Percentiles rank a stretch among this genome's conserved stretches.
Evolutionary conservation across 768 basidiomycete genomes (phyloP).

Genomic region (Hypholoma fasciculare): DNA sequence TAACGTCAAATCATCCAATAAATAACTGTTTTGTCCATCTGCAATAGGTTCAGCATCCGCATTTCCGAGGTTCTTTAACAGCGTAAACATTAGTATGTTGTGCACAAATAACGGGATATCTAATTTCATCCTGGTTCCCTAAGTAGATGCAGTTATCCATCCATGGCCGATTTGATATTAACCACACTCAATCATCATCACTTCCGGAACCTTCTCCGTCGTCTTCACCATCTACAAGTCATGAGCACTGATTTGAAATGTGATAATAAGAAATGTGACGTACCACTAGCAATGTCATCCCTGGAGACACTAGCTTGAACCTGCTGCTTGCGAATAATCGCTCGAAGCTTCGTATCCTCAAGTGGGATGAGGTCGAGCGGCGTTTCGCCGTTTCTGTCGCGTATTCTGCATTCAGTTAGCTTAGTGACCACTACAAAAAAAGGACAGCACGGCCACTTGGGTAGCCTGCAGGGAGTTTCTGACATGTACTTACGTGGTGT

Average conservation of each 20-base stretch:
- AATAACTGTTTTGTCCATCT: no score
- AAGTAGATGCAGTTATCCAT: background rate
- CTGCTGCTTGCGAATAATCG: constrained; percentile 53
- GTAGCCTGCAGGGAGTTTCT: background rate
- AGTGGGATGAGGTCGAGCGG: constrained; percentile 54
- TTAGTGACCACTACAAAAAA: no score
- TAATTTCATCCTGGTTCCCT: background rate
- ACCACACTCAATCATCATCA: constrained; percentile 13
- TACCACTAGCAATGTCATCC: constrained; percentile 70
- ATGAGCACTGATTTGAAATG: background rate
- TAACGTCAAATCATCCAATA: no score
- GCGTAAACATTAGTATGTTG: background rate
- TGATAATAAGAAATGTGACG: constrained; percentile 12
- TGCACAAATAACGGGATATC: background rate
- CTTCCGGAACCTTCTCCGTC: constrained; percentile 25
- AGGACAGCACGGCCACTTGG: background rate
- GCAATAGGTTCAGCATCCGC: background rate
- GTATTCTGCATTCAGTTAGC: constrained; percentile 48
- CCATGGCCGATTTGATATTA: no score
- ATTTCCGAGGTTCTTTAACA: background rate
- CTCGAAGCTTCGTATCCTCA: constrained; percentile 50
- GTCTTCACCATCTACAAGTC: constrained; percentile 25
- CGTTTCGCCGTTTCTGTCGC: constrained; percentile 66
- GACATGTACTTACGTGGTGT: constrained; percentile 52
- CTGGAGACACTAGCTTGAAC: constrained; percentile 48